Conservation (phyloP, 2,329 filamentous ascomycete genomes). For the Aspergillus nomiae region DNA sequence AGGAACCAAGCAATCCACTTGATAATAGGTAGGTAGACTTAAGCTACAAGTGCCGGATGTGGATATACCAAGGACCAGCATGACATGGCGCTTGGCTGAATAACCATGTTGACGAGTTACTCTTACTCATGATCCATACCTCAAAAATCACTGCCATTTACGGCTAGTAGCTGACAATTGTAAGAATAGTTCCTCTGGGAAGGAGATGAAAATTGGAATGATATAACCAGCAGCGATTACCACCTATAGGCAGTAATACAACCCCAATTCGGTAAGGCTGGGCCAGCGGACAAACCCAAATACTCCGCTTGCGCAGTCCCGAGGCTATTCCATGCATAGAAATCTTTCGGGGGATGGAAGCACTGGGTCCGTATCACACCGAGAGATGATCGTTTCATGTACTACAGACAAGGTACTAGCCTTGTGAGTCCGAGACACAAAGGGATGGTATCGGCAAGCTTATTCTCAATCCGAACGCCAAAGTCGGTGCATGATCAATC, state of each 20-base stretch:
- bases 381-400: neutral
- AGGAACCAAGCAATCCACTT: neutral
- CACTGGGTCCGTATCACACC: neutral
- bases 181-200: neutral
- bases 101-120: neutral
- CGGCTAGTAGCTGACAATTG: neutral
- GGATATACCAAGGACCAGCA: no score
- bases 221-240: neutral
- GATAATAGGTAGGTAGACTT: neutral
- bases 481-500: constrained; percentile 36
- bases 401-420: neutral
- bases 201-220: neutral
- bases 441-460: constrained; percentile 14
- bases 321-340: neutral
- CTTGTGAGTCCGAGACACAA: neutral
- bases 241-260: neutral
- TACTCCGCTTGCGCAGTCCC: neutral
- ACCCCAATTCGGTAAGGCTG: neutral
- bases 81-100: no score
- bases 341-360: neutral
- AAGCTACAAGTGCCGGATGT: no score
- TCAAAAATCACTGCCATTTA: neutral
- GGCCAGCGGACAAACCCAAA: neutral
- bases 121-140: neutral
- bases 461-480: constrained; percentile 35